phyloP scores from a whole-genome alignment of 768 basidiomycete genomes.

The Leucosporidium yakuticum region DNA sequence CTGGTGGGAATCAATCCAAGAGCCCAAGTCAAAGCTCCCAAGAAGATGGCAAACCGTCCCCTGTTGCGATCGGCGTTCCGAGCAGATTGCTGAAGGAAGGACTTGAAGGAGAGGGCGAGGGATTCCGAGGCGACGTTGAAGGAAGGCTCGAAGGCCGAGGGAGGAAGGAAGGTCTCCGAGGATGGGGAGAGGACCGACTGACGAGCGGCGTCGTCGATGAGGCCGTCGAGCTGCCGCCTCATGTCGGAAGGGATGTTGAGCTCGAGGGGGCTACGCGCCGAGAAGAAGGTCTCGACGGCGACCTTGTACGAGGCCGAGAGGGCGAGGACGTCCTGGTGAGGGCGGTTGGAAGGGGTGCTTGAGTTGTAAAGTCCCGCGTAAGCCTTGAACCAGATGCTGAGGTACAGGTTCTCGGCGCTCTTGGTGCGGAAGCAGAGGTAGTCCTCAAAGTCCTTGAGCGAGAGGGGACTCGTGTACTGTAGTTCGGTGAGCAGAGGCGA shows the following conservation, averaged over 20 bases:
- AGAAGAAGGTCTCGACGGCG: constrained; percentile 25
- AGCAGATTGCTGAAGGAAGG: constrained; percentile 22
- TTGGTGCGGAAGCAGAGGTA: constrained; percentile 26
- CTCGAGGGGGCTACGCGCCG: constrained; percentile 20
- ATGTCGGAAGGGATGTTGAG: constrained; percentile 32
- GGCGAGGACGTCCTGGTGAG: constrained; percentile 11
- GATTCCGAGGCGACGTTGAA: constrained; percentile 17
- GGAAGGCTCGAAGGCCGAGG: constrained; percentile 21
- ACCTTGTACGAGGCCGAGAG: constrained; percentile 23
- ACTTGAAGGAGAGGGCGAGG: constrained; percentile 26
- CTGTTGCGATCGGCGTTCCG: constrained; percentile 32
- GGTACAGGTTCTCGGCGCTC: constrained; percentile 12
- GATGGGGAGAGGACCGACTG: constrained; percentile 2
- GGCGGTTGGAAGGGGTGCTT: background rate
- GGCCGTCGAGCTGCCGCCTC: constrained; percentile 21
- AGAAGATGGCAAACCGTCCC: constrained; percentile 27
- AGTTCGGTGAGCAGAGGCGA: constrained; percentile 1
- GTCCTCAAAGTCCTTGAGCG: constrained; percentile 29
- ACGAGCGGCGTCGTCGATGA: constrained; percentile 1
- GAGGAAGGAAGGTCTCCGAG: constrained; percentile 22
- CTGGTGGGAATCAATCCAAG: constrained; percentile 26
- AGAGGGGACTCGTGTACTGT: constrained; percentile 24
- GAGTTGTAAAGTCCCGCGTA: constrained; percentile 19
- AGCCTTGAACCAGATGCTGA: constrained; percentile 21
- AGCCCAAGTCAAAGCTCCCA: constrained; percentile 18